Evolutionary conservation across 345 rosid genomes (phyloP), one percentile per base, ranked within the genome.

Genomic region (Anacardium occidentale): DNA sequence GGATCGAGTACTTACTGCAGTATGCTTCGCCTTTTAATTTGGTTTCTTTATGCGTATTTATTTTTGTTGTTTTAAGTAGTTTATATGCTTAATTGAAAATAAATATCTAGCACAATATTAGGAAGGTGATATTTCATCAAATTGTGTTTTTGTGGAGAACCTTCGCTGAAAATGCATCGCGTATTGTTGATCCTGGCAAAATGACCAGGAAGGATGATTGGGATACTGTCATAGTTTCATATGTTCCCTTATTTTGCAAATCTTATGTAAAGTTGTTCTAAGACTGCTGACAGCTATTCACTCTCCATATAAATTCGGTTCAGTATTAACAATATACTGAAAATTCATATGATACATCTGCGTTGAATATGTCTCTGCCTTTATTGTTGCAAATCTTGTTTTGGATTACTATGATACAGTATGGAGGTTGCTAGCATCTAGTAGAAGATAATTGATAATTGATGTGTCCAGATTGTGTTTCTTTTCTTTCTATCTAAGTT

Each of bases 1-100:
- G 83, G 98, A 91, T 77, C 90, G 92, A 69, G 92, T 94, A 62
- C 92, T 86, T 81, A 77, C 88, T 66, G 97, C 94, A 24, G 95
- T 90, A 58, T 74, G 88, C 81, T 57, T 77, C 62, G 20, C 42
- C 32, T 44, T 73, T 57, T 50, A 13, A 29, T 21, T 61, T 61
- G 22, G 61, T 60, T 40, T 52, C 60, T 18, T 68, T 40, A 8
- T 24, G 10, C 15, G 62, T 37, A 29, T 67, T 52, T 44, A 48
- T 47, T 66, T 59, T 4, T 57, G 47, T 59, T 65, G 32, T 65
- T 53, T 66, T 34, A 4, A 21, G 50, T 25, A 72, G 69, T 66
- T 18, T 47, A 42, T 24, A 22, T 45, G 17, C 44, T 32, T 26
- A 5, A 25, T 48, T 65, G 20, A 25, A 65, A 48, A 65, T 14